Evolutionary conservation across 345 rosid species (phyloP).

Genomic region (Kandelia obovata): DNA sequence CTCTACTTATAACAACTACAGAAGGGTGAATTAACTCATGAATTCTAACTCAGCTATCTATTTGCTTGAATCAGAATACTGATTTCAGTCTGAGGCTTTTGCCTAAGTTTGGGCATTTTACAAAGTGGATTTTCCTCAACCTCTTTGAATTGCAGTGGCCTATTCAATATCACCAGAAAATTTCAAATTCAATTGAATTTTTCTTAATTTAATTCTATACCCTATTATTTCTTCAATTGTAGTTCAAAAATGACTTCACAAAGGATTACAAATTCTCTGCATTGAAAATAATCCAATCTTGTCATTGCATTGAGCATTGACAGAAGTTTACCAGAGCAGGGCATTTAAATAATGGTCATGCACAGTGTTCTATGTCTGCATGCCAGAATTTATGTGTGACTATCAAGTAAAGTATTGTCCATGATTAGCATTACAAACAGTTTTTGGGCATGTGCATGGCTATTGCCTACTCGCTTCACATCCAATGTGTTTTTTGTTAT

Average conservation of each 20-base stretch:
- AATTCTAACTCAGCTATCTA: not conserved
- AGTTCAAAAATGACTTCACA: not conserved
- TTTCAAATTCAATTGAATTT: not conserved
- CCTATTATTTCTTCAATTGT: not conserved
- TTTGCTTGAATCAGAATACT: not conserved
- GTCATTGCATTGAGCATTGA: not conserved
- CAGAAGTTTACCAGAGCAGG: too few species aligned
- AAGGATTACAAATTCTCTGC: not conserved
- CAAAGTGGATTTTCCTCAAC: constrained; percentile 1
- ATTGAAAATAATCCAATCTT: not conserved
- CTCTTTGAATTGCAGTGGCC: not conserved
- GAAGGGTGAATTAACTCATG: not conserved
- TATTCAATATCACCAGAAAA: not conserved
- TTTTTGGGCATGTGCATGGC: too few species aligned
- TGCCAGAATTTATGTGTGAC: not conserved
- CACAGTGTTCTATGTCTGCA: too few species aligned
- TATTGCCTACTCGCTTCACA: too few species aligned
- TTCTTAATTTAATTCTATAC: not conserved
- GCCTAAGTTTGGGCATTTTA: not conserved
- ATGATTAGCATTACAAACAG: too few species aligned
- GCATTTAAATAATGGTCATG: too few species aligned
- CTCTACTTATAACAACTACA: constrained; percentile 1
- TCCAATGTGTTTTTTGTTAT: not conserved
- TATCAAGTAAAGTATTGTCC: not conserved
- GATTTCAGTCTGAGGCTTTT: not conserved